Evolutionary conservation across 176 grass and related monocot species (phyloP).

Genomic region (Tillandsia fasciculata): DNA sequence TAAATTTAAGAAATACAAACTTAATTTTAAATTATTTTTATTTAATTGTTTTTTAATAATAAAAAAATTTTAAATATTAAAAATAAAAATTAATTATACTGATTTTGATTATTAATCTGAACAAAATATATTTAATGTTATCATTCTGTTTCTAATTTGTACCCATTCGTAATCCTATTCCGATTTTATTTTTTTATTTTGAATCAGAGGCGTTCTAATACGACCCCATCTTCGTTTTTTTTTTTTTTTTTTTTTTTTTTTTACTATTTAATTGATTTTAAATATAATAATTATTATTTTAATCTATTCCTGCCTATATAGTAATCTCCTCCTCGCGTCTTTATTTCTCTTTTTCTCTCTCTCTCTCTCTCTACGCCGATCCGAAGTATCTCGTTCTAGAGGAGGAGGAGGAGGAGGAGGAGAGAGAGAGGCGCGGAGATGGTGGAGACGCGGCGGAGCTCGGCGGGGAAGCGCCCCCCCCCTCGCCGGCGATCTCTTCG

Average conservation of each 20-base stretch:
- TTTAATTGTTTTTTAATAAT: too few relatives aligned
- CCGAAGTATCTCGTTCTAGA: conserved; percentile 15
- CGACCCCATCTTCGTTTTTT: too few relatives aligned
- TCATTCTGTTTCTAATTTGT: too few relatives aligned
- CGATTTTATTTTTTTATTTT: too few relatives aligned
- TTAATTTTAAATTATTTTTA: too few relatives aligned
- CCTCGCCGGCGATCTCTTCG: conserved; percentile 13
- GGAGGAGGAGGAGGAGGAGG: conserved; percentile 19
- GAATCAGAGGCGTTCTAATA: too few relatives aligned
- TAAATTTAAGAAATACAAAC: too few relatives aligned
- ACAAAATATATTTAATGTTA: too few relatives aligned
- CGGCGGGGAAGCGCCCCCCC: conserved; percentile 14
- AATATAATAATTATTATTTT: conserved; percentile 9
- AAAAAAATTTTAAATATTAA: too few relatives aligned
- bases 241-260: not conserved
- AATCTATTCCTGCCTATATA: conserved; percentile 6
- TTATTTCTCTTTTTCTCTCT: conserved; percentile 13
- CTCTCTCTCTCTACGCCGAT: conserved; percentile 29
- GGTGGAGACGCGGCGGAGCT: conserved; percentile 65
- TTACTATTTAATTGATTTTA: conserved; percentile 12
- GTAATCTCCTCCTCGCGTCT: conserved; percentile 15
- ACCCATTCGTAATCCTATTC: too few relatives aligned
- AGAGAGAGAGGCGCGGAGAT: conserved; percentile 28
- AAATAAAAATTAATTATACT: too few relatives aligned
- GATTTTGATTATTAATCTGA: too few relatives aligned